phyloP scores from a whole-genome alignment of 1,284 basidiomycete genomes.

The Malassezia furfur region DNA sequence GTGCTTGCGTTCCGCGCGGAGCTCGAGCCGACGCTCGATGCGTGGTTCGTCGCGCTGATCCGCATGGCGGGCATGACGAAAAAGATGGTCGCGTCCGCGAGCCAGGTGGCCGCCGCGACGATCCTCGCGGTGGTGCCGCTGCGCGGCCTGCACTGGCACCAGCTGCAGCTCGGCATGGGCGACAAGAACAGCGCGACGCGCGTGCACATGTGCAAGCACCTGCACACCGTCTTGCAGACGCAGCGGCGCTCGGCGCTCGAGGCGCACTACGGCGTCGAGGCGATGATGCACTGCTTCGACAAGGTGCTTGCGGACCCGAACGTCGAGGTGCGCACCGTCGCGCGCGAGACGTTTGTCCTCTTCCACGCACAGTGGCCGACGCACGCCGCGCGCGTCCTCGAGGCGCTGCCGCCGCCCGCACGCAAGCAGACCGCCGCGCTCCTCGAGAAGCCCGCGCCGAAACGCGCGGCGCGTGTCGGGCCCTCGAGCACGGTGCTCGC shows the following conservation, averaged over 20 bases:
- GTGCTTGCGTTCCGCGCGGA: conserved; percentile 51
- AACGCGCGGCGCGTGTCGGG: conserved; percentile 15
- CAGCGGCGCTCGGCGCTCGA: conserved; percentile 43
- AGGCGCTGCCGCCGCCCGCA: conserved; percentile 60
- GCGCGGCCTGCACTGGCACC: conserved; percentile 60
- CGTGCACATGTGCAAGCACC: conserved; percentile 54
- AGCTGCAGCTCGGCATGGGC: conserved; percentile 64
- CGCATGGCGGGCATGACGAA: conserved; percentile 91
- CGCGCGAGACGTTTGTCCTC: conserved; percentile 68
- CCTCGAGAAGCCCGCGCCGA: conserved; percentile 51
- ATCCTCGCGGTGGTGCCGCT: conserved; percentile 65
- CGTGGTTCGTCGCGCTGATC: conserved; percentile 64
- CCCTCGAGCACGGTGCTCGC: conserved; percentile 37
- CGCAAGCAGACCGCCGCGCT: conserved; percentile 74
- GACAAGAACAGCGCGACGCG: conserved; percentile 78
- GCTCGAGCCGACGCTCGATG: conserved; percentile 56
- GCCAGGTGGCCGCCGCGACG: conserved; percentile 63
- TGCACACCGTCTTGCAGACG: conserved; percentile 39
- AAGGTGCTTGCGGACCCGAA: conserved; percentile 69
- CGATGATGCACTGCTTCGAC: conserved; percentile 59
- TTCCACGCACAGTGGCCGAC: conserved; percentile 69
- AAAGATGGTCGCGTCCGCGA: conserved; percentile 77
- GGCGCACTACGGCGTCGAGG: conserved; percentile 53
- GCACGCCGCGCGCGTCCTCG: conserved; percentile 59
- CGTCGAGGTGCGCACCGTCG: conserved; percentile 65